Percentiles rank a stretch among this genome's conserved stretches.
Evolutionary conservation across 2,329 filamentous ascomycete genomes (phyloP).

Genomic region (Rutstroemia sp.): DNA sequence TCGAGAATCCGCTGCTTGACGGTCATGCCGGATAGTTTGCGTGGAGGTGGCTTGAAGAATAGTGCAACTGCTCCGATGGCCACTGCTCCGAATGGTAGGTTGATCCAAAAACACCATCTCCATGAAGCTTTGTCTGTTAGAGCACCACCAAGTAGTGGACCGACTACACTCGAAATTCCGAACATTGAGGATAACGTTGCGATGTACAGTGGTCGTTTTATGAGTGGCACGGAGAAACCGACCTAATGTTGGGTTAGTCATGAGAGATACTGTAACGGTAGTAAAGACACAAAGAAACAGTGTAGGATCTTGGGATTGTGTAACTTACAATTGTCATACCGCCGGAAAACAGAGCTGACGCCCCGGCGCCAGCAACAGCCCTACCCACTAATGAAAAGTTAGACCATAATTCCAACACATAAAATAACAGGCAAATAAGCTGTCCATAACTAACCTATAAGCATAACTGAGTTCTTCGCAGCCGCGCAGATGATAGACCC

Average conservation of each 20-base stretch:
- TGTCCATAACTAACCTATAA: constrained; percentile 19
- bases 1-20: constrained; percentile 34
- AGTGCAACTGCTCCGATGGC: constrained; percentile 33
- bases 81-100: constrained; percentile 34
- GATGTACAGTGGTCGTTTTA: constrained; percentile 28
- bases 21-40: constrained; percentile 25
- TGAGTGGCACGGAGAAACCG: constrained; percentile 33
- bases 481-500: constrained; percentile 31
- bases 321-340: constrained; percentile 12
- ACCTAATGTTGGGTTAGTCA: constrained; percentile 24
- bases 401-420: background rate
- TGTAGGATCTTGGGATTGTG: background rate
- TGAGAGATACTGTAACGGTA: no score
- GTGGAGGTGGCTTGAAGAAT: constrained; percentile 38
- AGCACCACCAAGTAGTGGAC: constrained; percentile 32
- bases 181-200: constrained; percentile 29
- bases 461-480: constrained; percentile 29
- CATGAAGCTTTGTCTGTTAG: constrained; percentile 34
- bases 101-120: constrained; percentile 35
- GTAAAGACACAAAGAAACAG: background rate
- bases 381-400: constrained; percentile 21
- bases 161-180: constrained; percentile 29
- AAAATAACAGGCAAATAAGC: background rate
- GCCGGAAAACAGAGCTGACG: constrained; percentile 30
- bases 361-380: constrained; percentile 30